phyloP scores from a whole-genome alignment of 768 basidiomycete species.

The Trametes gibbosa region DNA sequence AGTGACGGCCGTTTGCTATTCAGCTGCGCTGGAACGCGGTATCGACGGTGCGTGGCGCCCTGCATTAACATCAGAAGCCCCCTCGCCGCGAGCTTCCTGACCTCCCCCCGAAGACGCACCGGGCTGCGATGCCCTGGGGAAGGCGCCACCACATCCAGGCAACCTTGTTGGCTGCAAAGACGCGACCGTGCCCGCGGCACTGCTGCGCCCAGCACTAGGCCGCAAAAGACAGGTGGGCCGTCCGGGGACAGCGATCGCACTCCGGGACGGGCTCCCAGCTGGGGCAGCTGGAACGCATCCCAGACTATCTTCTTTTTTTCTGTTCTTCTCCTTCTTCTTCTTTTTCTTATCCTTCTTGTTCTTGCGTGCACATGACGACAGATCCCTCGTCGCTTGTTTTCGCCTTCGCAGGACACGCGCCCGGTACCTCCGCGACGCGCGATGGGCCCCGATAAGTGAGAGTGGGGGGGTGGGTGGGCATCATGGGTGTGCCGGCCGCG shows the following conservation, averaged over 20 bases:
- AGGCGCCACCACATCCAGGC: conserved; percentile 5
- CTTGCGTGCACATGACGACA: not conserved
- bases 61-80: not conserved
- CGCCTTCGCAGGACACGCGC: not conserved
- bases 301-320: not conserved
- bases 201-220: not conserved
- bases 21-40: not conserved
- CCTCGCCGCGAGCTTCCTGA: not conserved
- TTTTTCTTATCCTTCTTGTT: no score
- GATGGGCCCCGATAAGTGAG: not conserved
- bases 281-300: not conserved
- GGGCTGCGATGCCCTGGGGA: not conserved
- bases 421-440: not conserved
- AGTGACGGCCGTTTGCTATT: not conserved
- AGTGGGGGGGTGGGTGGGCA: not conserved
- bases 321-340: no score
- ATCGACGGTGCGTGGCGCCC: not conserved
- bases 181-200: not conserved
- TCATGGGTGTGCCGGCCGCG: conserved; percentile 4
- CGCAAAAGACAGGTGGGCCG: not conserved
- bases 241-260: not conserved
- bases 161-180: conserved; percentile 12
- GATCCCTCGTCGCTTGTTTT: not conserved
- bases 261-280: not conserved
- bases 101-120: conserved; percentile 4